Evolutionary conservation across 2,329 filamentous ascomycete genomes (phyloP).

Genomic region (Ophiocordyceps camponoti-rufipedis): DNA sequence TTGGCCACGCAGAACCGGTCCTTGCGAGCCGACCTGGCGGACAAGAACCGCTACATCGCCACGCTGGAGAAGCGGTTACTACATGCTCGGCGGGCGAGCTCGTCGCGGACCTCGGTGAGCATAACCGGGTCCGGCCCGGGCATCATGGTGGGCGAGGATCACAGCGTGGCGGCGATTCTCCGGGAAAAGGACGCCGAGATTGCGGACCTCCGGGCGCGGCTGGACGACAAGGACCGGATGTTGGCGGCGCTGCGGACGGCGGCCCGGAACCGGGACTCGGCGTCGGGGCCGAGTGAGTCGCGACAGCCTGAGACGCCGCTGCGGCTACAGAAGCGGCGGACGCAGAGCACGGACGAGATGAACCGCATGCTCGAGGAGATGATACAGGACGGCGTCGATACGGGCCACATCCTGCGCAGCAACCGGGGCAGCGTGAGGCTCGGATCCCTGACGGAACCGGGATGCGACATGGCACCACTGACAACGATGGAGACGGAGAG

Average conservation of each 20-base stretch:
- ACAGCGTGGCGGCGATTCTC: conserved; percentile 52
- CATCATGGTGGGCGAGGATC: conserved; percentile 60
- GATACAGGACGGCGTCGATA: conserved; percentile 77
- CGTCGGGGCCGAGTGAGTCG: conserved; percentile 32
- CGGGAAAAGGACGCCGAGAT: conserved; percentile 90
- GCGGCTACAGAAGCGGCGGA: conserved; percentile 27
- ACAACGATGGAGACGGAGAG: conserved; percentile 11
- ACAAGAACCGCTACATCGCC: conserved; percentile 92
- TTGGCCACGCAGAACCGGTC: conserved; percentile 72
- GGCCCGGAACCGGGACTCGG: conserved; percentile 68
- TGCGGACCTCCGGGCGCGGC: conserved; percentile 65
- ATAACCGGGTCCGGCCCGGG: conserved; percentile 41
- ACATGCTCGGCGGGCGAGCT: conserved; percentile 78
- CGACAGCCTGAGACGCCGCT: conserved; percentile 13
- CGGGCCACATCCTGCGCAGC: conserved; percentile 50
- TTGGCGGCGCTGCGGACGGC: conserved; percentile 70
- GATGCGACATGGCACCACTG: conserved; percentile 19
- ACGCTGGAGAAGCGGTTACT: conserved; percentile 84
- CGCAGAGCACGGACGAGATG: conserved; percentile 74
- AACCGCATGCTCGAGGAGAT: conserved; percentile 88
- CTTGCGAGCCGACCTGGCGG: conserved; percentile 85
- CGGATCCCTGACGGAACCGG: conserved; percentile 17
- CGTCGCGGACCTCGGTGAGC: conserved; percentile 67
- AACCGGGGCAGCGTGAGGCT: conserved; percentile 48
- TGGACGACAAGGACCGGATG: conserved; percentile 95